A percentile compares a stretch with the other conserved stretches of the same genome.
Conservation (phyloP, 192 early-diverging fungal genomes). For the Coemansia sp. region DNA sequence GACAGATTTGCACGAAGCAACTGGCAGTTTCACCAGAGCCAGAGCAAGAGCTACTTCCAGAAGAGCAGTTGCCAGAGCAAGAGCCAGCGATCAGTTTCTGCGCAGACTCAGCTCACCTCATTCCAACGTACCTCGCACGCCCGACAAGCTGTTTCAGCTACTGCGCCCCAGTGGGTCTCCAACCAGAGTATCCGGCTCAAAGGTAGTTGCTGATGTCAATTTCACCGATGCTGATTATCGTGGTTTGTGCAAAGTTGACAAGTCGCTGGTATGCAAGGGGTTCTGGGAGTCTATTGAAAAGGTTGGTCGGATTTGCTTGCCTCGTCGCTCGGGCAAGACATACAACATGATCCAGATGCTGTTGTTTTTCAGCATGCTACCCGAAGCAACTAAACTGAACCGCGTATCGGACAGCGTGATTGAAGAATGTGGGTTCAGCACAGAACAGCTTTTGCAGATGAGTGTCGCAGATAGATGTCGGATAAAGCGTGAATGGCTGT, state of each 20-base stretch:
- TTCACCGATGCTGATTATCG: constrained; percentile 20
- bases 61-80: background rate
- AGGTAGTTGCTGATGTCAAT: constrained; percentile 20
- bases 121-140: constrained; percentile 4
- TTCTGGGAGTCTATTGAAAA: constrained; percentile 37
- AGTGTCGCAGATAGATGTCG: too few species aligned
- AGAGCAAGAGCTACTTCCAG: background rate
- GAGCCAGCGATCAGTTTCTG: background rate
- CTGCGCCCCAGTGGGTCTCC: constrained; percentile 43
- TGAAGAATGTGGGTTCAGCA: background rate
- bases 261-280: constrained; percentile 42
- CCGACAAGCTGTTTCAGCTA: constrained; percentile 26
- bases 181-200: constrained; percentile 33
- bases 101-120: background rate
- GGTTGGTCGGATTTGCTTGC: constrained; percentile 38
- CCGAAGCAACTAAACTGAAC: constrained; percentile 13
- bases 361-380: constrained; percentile 36
- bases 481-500: constrained; percentile 33
- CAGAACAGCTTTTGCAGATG: too few species aligned
- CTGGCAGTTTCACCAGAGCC: background rate
- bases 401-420: constrained; percentile 18
- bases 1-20: background rate
- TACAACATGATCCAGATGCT: constrained; percentile 49
- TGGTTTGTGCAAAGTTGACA: constrained; percentile 40
- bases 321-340: constrained; percentile 42